Base-by-base conservation (phyloP, 768 basidiomycete genomes). In the Leccinum aurantiacum region DNA sequence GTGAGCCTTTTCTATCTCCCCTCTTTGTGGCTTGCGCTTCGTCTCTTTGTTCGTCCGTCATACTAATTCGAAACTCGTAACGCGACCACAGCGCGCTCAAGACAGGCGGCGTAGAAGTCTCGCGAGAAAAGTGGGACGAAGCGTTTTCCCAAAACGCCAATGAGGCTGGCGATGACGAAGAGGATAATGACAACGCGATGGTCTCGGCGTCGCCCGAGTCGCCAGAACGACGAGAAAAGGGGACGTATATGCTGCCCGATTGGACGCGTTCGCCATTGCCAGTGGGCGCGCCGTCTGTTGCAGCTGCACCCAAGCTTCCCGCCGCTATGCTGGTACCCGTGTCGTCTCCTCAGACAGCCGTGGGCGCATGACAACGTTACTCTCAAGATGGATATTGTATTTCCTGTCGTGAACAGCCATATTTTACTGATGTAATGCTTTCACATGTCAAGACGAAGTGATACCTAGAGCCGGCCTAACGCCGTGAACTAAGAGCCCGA, bases 61-160 rank as follows among this genome's bases (percentile, higher is more conserved):
- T 22, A 14, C 68, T 57, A 10, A 65, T 47, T 1, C 3, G 19
- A 11, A 19, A 19, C 41, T n/a, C 41, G n/a, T 4, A 3, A 50
- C 6, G 7, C 38, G 3, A 6, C 57, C 57, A 19, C 60, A 94
- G 93, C 10, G 82, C 91, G 8, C 78, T 97, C 52, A 96, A 97
- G 74, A 93, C 89, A 0, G 91, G 91, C 3, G 93, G 92, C 0
- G 82, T 80, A 3, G 95, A 96, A 69, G 82, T 97, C 8, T 69
- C 86, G 53, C 79, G 93, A 44, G 95, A 96, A 69, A 84, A 84
- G 60, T 97, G 92, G 90, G 94, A 97, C 65, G 89, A 91, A 68
- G 82, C 80, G 22, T 84, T 83, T 33, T 46, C 61, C 38, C 70
- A 74, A 11, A 76, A 75, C 19, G 79, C 77, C 13, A 13, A 44